Evolutionary conservation across 371 early-diverging fungal genomes (phyloP).

Genomic region (Haplosporangium sp.): DNA sequence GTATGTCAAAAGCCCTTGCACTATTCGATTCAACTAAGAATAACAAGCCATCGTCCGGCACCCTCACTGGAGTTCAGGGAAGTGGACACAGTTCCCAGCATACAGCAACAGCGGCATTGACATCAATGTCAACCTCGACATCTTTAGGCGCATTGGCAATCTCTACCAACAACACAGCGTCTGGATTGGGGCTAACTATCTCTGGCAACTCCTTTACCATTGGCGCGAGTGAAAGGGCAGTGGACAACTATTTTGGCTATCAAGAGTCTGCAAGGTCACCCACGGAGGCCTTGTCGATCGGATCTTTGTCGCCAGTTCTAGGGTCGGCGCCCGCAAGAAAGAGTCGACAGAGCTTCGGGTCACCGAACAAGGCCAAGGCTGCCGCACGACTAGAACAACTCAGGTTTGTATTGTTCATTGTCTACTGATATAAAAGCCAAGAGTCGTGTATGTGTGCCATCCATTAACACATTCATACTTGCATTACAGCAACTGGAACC

Average conservation of each 20-base stretch:
- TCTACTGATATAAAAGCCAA: background rate
- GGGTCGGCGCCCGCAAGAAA: conserved; percentile 36
- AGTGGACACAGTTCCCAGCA: conserved; percentile 4
- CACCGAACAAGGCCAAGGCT: conserved; percentile 42
- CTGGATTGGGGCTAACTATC: conserved; percentile 5
- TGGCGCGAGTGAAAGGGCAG: conserved; percentile 6
- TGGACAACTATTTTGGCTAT: background rate
- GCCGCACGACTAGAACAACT: conserved; percentile 44
- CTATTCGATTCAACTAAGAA: conserved; percentile 44
- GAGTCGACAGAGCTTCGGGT: conserved; percentile 41
- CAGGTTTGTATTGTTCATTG: conserved; percentile 19
- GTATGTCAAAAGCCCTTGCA: conserved; percentile 51
- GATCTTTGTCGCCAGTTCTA: conserved; percentile 43
- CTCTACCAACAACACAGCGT: background rate
- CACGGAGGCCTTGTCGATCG: conserved; percentile 31
- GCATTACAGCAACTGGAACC: conserved; percentile 68
- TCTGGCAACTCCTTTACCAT: conserved; percentile 5
- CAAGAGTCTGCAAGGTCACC: conserved; percentile 34
- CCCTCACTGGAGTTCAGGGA: conserved; percentile 3
- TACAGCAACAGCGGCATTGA: conserved; percentile 29
- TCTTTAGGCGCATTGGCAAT: conserved; percentile 19
- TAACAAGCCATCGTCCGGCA: conserved; percentile 4
- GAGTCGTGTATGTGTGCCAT: background rate
- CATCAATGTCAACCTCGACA: conserved; percentile 29
- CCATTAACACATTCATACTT: background rate